These are phyloP conservation scores for Aspergillus fumigatiaffinis DNA, from an alignment of 2,329 filamentous ascomycete species.

Conservation along the genomic window DNA sequence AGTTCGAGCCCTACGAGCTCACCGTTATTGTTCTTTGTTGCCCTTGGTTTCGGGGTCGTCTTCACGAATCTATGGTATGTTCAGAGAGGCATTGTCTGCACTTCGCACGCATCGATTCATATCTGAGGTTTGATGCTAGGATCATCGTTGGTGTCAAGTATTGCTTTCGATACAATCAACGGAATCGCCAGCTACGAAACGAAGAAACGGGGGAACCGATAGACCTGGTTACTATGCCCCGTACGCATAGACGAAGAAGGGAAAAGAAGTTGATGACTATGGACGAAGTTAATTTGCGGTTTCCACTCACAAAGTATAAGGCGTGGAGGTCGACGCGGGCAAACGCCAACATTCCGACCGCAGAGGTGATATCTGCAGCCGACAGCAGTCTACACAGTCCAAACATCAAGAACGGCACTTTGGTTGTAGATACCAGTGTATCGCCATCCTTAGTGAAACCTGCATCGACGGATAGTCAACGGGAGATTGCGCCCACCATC, in stretches of 20 bases:
- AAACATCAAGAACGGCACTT: conserved; percentile 56
- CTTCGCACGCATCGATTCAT: conserved; percentile 4
- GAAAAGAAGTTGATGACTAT: conserved; percentile 99
- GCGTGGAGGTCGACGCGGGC: conserved; percentile 82
- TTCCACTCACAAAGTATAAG: conserved; percentile 96
- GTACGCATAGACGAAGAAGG: conserved; percentile 77
- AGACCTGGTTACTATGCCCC: conserved; percentile 77
- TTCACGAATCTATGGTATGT: conserved; percentile 97
- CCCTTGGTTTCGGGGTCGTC: conserved; percentile 92
- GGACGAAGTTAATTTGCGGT: conserved; percentile 97
- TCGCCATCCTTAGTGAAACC: conserved; percentile 15
- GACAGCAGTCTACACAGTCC: conserved; percentile 69
- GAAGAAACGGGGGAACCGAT: conserved; percentile 84
- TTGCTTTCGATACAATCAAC: conserved; percentile 96
- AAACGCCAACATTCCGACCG: conserved; percentile 74
- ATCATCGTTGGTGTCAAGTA: conserved; percentile 99
- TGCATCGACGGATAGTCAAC: conserved; percentile 21
- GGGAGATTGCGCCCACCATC: conserved; percentile 10
- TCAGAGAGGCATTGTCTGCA: conserved; percentile 3
- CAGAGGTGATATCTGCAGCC: conserved; percentile 75
- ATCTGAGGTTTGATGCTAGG: conserved; percentile 52
- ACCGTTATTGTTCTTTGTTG: conserved; percentile 86
- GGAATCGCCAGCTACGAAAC: conserved; percentile 73
- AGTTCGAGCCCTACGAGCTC: conserved; percentile 60
- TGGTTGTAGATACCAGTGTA: conserved; percentile 20